A percentile compares a stretch with the other conserved stretches of the same genome.
phyloP scores from a whole-genome alignment of 768 basidiomycete genomes.

The Mycena galericulata region DNA sequence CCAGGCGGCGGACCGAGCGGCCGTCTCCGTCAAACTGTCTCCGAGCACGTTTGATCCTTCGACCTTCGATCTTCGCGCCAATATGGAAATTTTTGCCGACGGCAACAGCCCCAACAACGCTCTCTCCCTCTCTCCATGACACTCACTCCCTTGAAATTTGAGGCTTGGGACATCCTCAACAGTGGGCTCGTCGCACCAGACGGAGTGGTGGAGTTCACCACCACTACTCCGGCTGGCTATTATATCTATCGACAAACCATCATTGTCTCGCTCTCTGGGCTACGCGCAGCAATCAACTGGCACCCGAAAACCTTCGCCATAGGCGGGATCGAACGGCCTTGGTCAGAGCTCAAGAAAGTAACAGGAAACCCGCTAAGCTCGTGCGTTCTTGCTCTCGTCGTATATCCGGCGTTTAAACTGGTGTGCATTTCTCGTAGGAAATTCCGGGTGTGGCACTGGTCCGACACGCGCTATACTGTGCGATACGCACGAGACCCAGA shows the following conservation, averaged over 20 bases:
- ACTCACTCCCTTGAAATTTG: constrained; percentile 2
- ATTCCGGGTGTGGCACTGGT: constrained; percentile 8
- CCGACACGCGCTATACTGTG: background rate
- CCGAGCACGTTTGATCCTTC: too few species aligned
- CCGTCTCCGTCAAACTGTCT: too few species aligned
- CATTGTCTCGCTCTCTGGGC: background rate
- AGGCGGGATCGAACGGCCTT: background rate
- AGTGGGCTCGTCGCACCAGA: constrained; percentile 7
- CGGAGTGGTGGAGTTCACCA: background rate
- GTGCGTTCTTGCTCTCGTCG: background rate
- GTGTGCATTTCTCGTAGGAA: background rate
- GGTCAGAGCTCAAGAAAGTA: constrained; percentile 2
- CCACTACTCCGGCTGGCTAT: background rate
- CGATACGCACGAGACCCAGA: background rate
- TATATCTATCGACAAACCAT: background rate
- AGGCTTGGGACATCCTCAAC: constrained; percentile 9
- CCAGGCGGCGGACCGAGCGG: too few species aligned
- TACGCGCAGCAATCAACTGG: background rate
- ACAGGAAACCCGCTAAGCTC: constrained; percentile 2
- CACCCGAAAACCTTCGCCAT: background rate
- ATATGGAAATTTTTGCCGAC: too few species aligned
- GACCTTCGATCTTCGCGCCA: too few species aligned
- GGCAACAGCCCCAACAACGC: constrained; percentile 2
- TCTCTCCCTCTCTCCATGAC: background rate
- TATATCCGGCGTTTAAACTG: background rate